Evolutionary conservation across 2,329 filamentous ascomycete species (phyloP).

Genomic region (Trichophyton mentagrophytes): DNA sequence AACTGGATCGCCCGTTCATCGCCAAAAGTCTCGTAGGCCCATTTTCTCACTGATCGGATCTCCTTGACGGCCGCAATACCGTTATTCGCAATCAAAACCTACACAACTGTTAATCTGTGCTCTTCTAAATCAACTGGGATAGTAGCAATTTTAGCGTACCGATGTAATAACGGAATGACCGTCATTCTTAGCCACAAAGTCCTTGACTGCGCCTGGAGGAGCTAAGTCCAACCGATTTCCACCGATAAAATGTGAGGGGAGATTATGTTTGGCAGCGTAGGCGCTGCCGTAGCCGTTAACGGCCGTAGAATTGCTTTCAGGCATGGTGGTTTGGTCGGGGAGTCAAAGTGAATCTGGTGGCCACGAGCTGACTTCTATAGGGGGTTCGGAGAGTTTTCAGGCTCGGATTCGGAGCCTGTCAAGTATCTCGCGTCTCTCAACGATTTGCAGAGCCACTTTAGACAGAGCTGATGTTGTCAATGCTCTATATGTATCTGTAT

Average conservation of each 20-base stretch:
- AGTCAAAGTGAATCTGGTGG: not conserved
- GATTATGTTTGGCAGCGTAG: constrained; percentile 66
- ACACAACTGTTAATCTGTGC: constrained; percentile 9
- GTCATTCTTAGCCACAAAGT: constrained; percentile 79
- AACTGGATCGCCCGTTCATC: constrained; percentile 98
- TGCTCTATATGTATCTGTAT: not conserved
- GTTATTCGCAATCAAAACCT: constrained; percentile 99
- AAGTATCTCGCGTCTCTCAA: not conserved
- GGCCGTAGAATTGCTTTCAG: constrained; percentile 22
- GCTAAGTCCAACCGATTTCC: constrained; percentile 79
- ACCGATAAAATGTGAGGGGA: constrained; percentile 91
- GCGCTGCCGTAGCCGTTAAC: constrained; percentile 47
- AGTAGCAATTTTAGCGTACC: constrained; percentile 43
- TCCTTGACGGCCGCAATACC: constrained; percentile 99
- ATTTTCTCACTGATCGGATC: constrained; percentile 98
- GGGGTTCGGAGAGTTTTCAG: constrained; percentile 4
- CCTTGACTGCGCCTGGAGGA: constrained; percentile 75
- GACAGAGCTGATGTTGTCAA: not conserved
- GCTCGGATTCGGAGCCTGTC: not conserved
- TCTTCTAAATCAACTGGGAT: not conserved
- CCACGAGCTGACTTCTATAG: constrained; percentile 3
- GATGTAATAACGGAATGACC: constrained; percentile 98
- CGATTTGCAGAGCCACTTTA: not conserved
- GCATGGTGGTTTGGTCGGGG: constrained; percentile 24
- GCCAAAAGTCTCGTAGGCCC: constrained; percentile 98